Evolutionary conservation across 2,329 filamentous ascomycete species (phyloP), one percentile per base, ranked within the genome.

Genomic region (Penicillium janthinellum): DNA sequence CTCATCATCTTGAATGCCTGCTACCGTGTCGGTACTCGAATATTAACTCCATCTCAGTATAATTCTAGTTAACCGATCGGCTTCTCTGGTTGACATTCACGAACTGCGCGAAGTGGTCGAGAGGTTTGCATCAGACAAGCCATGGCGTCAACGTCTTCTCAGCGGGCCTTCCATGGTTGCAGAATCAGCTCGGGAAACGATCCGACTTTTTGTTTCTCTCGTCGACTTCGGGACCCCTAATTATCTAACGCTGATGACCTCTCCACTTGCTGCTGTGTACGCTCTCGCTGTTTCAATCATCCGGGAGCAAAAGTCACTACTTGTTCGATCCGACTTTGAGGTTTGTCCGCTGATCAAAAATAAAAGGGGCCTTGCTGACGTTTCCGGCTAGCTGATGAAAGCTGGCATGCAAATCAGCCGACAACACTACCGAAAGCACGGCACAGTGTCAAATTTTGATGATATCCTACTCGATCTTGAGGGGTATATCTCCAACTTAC

Each of bases 241-340:
- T 11, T 59, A 56, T 38, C 44, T 62, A 3, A 55, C 42, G 3
- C 37, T 45, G 25, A 53, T 62, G 17, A 53, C 56, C 6, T 62
- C 59, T 22, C 59, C 59, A 12, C 37, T 62, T 5, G 48, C 53
- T n/a, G 59, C 59, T 25, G 57, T 62, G 7, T 59, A 56, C 41
- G 41, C 49, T 15, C 49, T 62, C 11, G 56, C 50, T 8, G 52
- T 62, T n/a, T 57, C 58, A 17, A 59, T 62, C 11, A 41, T 57
- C 4, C 53, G 53, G 1, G 59, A 59, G n/a, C 39, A 54, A 41
- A 44, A 35, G 1, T 62, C 59, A 6, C 41, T 59, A 2, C 53
- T 62, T 7, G 57, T 62, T 45, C 59, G 59, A 17, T 59, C 59
- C 6, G 59, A 62, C 34, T 59, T 56, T 39, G 59, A 62, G 56